A percentile compares a stretch with the other conserved stretches of the same genome.
Evolutionary conservation across 2,329 filamentous ascomycete species (phyloP).

Genomic region (Fusarium pilosicola): DNA sequence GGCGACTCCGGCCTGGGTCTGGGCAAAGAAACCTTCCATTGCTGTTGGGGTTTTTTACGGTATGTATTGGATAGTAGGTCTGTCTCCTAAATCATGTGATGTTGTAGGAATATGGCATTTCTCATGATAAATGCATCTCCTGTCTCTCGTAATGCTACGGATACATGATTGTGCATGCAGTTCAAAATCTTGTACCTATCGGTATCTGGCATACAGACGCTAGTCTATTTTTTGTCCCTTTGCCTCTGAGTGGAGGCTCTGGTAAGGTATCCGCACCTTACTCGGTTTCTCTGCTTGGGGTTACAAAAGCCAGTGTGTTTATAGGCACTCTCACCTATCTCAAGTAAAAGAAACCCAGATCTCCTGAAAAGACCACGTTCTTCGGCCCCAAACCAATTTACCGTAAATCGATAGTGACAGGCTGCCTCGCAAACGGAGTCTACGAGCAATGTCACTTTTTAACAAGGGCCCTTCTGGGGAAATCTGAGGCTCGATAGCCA

Average conservation of each 20-base stretch:
- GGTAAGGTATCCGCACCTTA: neutral
- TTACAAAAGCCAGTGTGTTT: neutral
- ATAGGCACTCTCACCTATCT: neutral
- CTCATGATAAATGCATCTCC: neutral
- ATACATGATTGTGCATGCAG: neutral
- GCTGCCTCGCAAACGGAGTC: conserved; percentile 24
- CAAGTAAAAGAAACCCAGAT: neutral
- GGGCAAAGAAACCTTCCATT: neutral
- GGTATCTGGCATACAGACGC: neutral
- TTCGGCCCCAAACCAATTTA: neutral
- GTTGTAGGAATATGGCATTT: neutral
- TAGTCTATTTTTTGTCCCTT: neutral
- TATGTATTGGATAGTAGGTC: neutral
- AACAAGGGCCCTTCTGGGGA: conserved; percentile 29
- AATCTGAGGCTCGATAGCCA: conserved; percentile 18
- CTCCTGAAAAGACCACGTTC: neutral
- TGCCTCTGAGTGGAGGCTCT: neutral
- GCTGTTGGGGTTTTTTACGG: neutral
- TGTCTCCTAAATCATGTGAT: neutral
- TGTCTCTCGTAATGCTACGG: neutral
- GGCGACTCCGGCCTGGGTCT: neutral
- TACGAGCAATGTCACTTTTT: conserved; percentile 18
- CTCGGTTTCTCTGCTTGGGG: neutral
- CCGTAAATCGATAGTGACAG: neutral
- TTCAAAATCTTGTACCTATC: neutral